Base-by-base conservation (phyloP, 2,329 filamentous ascomycete genomes). In the Colletotrichum caudatum region DNA sequence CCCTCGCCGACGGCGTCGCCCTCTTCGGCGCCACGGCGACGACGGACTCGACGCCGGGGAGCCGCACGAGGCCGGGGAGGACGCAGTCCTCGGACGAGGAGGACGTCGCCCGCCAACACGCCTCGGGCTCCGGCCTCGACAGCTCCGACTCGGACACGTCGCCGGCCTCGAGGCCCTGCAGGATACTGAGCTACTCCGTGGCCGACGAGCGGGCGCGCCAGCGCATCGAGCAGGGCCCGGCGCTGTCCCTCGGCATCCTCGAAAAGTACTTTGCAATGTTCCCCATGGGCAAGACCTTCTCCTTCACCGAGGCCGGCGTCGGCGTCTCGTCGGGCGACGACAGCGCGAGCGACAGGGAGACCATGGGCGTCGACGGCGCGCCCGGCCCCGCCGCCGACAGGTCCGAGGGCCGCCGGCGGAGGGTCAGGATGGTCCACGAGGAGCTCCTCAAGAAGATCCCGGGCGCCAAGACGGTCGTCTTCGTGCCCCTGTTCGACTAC, bases 401-500 rank as follows among this genome's bases (percentile, higher is more conserved):
- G 12, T 56, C 53, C 44, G 60, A 62, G 11, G 61, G 71, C 60
- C 58, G 66, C 23, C 75, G 75, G 4, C 73, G 70, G 9, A 75
- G 57, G 35, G 70, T 71, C 2, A 74, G 67, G 7, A 78, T 80
- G 73, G 78, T 80, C 20, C 79, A 78, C 33, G 75, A 67, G 18
- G 80, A 81, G 59, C 76, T 82, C 1, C 78, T 82, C 3, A 77
- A 78, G 20, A 77, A 76, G 65, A 77, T 82, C 1, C 77, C 79
- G 0, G 79, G 78, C 5, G 81, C 79, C 1, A 80, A 79, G 50
- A 75, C 77, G 1, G 72, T 82, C 12, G 76, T 82, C 0, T 82
- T 82, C 23, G 54, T 82, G 1, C 81, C 81, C 0, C 70, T 82
- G 1, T 82, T 80, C 50, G 79, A 82, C 46, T 79, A 81, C 23